A percentile compares a stretch with the other conserved stretches of the same genome.
These are phyloP conservation scores for Aspergillus leporis DNA, from an alignment of 495 filamentous ascomycete species.

Conservation along the genomic window DNA sequence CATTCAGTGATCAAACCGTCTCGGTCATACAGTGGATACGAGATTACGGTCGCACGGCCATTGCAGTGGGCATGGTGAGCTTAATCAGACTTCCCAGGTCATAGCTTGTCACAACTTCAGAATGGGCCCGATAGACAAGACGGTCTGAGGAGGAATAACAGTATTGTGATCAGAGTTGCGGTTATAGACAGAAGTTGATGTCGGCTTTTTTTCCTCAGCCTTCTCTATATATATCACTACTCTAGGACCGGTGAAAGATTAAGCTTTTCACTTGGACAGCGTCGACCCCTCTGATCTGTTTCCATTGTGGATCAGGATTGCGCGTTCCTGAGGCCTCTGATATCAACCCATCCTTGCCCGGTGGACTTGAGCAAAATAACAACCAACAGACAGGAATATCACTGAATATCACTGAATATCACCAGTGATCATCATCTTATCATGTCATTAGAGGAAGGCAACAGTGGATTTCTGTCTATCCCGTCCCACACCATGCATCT, in stretches of 20 bases:
- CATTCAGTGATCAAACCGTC: background rate
- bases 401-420: slow-evolving; percentile 21
- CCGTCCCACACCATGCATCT: slow-evolving; percentile 8
- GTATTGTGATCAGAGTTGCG: slow-evolving; percentile 3
- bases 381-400: slow-evolving; percentile 10
- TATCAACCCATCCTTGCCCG: slow-evolving; percentile 18
- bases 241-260: background rate
- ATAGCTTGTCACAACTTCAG: background rate
- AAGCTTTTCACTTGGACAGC: slow-evolving; percentile 10
- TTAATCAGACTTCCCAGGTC: background rate
- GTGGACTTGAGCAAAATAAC: slow-evolving; percentile 18
- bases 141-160: background rate
- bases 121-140: background rate
- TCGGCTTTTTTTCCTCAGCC: background rate
- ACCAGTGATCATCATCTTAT: slow-evolving; percentile 15
- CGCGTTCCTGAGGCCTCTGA: slow-evolving; percentile 21
- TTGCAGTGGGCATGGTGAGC: background rate
- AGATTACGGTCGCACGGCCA: background rate
- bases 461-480: slow-evolving; percentile 7
- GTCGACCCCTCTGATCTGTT: slow-evolving; percentile 10
- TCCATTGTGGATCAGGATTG: slow-evolving; percentile 23
- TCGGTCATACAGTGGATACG: background rate
- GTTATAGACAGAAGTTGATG: background rate
- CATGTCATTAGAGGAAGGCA: slow-evolving; percentile 14
- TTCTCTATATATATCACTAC: slow-evolving; percentile 17